phyloP scores from a whole-genome alignment of 2,329 filamentous ascomycete genomes.

The Colletotrichum paranaense region DNA sequence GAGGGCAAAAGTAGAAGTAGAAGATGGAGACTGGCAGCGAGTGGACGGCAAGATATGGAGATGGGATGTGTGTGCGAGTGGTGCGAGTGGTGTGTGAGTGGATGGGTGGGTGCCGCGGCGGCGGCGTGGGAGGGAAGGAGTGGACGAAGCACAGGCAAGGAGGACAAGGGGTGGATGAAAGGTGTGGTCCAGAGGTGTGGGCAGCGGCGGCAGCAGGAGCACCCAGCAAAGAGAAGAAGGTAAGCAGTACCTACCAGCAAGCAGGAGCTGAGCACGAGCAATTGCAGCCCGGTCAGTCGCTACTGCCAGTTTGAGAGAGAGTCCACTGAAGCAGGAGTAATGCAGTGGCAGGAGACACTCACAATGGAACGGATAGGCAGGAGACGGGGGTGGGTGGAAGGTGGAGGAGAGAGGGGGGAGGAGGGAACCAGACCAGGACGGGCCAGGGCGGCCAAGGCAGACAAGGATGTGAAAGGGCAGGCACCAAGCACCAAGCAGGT shows the following conservation, averaged over 20 bases:
- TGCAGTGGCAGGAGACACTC: background rate
- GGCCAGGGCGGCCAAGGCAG: background rate
- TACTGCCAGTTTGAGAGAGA: background rate
- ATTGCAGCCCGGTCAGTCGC: background rate
- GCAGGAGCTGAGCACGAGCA: background rate
- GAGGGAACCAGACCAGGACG: conserved; percentile 28
- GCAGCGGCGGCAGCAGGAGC: background rate
- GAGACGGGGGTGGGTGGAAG: conserved; percentile 10
- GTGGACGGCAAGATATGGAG: conserved; percentile 41
- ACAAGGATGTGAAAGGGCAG: conserved; percentile 28
- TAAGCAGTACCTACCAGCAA: no score
- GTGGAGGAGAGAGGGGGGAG: background rate
- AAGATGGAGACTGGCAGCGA: conserved; percentile 43
- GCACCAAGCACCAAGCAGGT: conserved; percentile 14
- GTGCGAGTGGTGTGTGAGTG: conserved; percentile 38
- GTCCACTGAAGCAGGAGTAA: background rate
- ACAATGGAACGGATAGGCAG: conserved; percentile 37
- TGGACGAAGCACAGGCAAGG: conserved; percentile 16
- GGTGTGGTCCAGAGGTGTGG: background rate
- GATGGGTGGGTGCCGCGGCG: conserved; percentile 20
- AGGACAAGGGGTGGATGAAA: background rate
- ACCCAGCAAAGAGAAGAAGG: background rate
- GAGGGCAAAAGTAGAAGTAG: conserved; percentile 44
- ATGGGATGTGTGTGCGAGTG: conserved; percentile 39
- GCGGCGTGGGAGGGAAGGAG: conserved; percentile 25